Base-by-base conservation (phyloP, 352 stramenopile species). In the Phytophthora ramorum region DNA sequence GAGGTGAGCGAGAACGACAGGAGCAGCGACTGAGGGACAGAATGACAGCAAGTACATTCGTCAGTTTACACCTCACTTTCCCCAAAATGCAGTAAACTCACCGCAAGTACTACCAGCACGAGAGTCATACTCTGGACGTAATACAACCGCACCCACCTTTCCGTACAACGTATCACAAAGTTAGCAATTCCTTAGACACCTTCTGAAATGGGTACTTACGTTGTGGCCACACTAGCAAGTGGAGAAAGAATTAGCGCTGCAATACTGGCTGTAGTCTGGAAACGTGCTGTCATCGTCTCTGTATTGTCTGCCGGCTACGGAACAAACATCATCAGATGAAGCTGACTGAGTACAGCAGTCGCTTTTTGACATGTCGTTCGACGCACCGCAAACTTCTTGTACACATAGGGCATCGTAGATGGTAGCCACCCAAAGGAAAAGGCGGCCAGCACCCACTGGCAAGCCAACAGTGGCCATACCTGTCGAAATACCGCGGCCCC, bases 341-440 rank as follows among this genome's bases (percentile, higher is more conserved):
- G 14, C 2, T 26, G 40, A 14, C 40, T 16, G n/a, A 46, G 40
- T 24, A 13, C 24, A 46, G 4, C 40, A 22, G 17, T 41, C 35
- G 3, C 13, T 2, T 43, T 6, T 8, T 20, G 35, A 4, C 24
- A 55, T 24, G 1, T 24, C 22, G 13, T 34, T 26, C 52, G n/a
- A 59, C 76, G 38, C 67, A 92, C 83, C 63, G 80, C 70, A 45
- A 85, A 92, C 35, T 89, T 89, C 50, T 79, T 83, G 72, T 89
- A 90, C 20, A 90, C 78, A 51, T 85, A 92, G 1, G 83, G 76
- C 81, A 91, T 87, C n/a, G 87, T 71, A 8, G 81, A 91, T 7
- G 83, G 81, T 10, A 92, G 62, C 35, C 86, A 77, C 12, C 81
- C 83, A 54, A 89, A 92, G 6, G 75, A 84, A 49, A 92, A 86